These are phyloP conservation scores for Pyrenophora tritici-repentis DNA, from an alignment of 2,329 filamentous ascomycete genomes.

Conservation along the genomic window DNA sequence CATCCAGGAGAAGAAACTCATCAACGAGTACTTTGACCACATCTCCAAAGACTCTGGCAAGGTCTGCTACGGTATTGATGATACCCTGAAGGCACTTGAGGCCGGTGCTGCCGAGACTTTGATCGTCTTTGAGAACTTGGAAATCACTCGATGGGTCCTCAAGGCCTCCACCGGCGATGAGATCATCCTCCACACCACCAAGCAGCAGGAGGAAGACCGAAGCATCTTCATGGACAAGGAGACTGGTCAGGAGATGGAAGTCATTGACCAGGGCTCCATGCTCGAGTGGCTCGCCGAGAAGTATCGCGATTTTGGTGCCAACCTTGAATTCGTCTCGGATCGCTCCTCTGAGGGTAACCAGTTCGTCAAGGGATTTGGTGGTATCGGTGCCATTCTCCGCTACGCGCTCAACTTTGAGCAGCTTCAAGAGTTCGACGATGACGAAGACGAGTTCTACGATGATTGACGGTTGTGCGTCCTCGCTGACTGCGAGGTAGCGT, in stretches of 20 bases:
- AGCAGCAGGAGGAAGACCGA: constrained; percentile 78
- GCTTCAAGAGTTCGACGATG: constrained; percentile 80
- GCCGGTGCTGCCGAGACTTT: constrained; percentile 91
- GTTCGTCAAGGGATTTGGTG: constrained; percentile 99
- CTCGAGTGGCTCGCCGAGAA: constrained; percentile 99
- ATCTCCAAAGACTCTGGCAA: constrained; percentile 97
- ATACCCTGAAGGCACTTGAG: constrained; percentile 95
- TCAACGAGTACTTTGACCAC: constrained; percentile 98
- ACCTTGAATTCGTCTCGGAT: constrained; percentile 96
- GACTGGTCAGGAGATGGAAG: constrained; percentile 96
- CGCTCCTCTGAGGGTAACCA: constrained; percentile 98
- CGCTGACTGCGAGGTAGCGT: constrained; percentile 83
- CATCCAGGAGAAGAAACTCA: constrained; percentile 99
- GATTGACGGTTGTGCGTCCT: constrained; percentile 92
- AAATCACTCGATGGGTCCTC: constrained; percentile 88
- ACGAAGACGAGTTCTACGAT: constrained; percentile 86
- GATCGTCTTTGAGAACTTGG: constrained; percentile 97
- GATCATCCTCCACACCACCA: constrained; percentile 83
- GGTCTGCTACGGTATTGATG: constrained; percentile 97
- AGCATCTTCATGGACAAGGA: constrained; percentile 93
- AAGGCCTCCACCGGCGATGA: constrained; percentile 77
- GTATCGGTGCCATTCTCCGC: constrained; percentile 93
- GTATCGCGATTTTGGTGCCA: constrained; percentile 96
- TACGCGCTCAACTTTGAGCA: constrained; percentile 99
- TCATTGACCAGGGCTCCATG: constrained; percentile 85